These are phyloP conservation scores for Russula abietina DNA, from an alignment of 768 basidiomycete genomes.

Conservation along the genomic window DNA sequence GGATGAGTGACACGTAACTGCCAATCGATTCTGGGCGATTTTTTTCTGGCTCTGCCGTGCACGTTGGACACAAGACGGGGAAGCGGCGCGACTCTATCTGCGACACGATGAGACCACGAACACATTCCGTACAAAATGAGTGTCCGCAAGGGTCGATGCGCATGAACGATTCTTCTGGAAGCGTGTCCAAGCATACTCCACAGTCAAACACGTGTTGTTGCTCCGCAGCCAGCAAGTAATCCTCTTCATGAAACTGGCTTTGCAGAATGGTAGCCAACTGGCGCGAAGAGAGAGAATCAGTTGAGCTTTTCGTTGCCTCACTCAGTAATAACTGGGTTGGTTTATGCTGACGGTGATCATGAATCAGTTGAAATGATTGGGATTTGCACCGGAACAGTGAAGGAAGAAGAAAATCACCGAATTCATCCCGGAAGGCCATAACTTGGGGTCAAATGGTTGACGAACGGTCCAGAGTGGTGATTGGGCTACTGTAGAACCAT, in stretches of 20 bases:
- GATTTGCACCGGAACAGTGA: background rate
- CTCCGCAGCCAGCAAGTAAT: conserved; percentile 1
- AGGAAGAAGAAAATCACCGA: background rate
- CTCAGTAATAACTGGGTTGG: background rate
- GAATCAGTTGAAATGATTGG: background rate
- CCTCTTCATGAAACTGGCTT: conserved; percentile 10
- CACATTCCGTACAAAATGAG: conserved; percentile 48
- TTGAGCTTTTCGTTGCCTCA: background rate
- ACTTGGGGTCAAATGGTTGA: background rate
- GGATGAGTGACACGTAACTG: conserved; percentile 28
- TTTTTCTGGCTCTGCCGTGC: conserved; percentile 31
- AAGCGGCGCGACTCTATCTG: conserved; percentile 49
- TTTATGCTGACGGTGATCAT: background rate
- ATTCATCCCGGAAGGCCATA: background rate
- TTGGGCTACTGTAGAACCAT: background rate
- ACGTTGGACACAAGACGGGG: conserved; percentile 57
- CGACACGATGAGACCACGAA: conserved; percentile 38
- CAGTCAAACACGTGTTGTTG: conserved; percentile 40
- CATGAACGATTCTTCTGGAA: conserved; percentile 39
- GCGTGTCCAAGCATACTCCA: conserved; percentile 49
- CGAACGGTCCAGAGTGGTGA: background rate
- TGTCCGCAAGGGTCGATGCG: conserved; percentile 44
- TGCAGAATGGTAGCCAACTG: conserved; percentile 5
- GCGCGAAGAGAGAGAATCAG: background rate
- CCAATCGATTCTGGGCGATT: conserved; percentile 27